These are phyloP conservation scores for Helichrysum umbraculigerum DNA, from an alignment of 129 eudicot species.

Conservation along the genomic window DNA sequence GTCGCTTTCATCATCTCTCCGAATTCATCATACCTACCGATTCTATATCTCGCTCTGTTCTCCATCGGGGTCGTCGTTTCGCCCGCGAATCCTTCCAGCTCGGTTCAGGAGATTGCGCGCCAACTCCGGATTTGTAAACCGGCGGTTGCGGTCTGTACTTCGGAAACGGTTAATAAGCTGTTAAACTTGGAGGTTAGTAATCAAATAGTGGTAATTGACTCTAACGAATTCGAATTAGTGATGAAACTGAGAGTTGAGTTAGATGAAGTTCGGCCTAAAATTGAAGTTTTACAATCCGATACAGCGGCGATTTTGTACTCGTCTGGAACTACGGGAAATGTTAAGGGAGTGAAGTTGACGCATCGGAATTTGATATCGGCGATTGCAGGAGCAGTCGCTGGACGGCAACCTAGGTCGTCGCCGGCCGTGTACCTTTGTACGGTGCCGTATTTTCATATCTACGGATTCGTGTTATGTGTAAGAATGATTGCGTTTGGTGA, in stretches of 20 bases:
- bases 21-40: slow-evolving; percentile 42
- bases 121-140: slow-evolving; percentile 46
- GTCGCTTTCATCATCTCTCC: slow-evolving; percentile 52
- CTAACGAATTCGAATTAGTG: slow-evolving; percentile 44
- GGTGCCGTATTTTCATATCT: slow-evolving; percentile 66
- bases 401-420: slow-evolving; percentile 33
- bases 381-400: slow-evolving; percentile 34
- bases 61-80: slow-evolving; percentile 53
- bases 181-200: slow-evolving; percentile 13
- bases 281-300: slow-evolving; percentile 42
- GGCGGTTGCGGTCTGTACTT: slow-evolving; percentile 44
- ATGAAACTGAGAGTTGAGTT: slow-evolving; percentile 14
- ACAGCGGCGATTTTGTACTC: slow-evolving; percentile 64
- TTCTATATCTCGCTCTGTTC: slow-evolving; percentile 46
- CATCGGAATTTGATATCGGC: slow-evolving; percentile 55
- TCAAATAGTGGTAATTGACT: slow-evolving; percentile 38
- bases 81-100: slow-evolving; percentile 52
- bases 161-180: slow-evolving; percentile 32
- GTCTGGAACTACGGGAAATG: slow-evolving; percentile 70
- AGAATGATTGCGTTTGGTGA: slow-evolving; percentile 44
- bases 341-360: slow-evolving; percentile 58
- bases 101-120: slow-evolving; percentile 40
- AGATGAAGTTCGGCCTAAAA: not conserved
- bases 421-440: slow-evolving; percentile 43
- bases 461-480: slow-evolving; percentile 40